A percentile compares a stretch with the other conserved stretches of the same genome.
Evolutionary conservation across 2,329 filamentous ascomycete species (phyloP).

Genomic region (Aspergillus vadensis): DNA sequence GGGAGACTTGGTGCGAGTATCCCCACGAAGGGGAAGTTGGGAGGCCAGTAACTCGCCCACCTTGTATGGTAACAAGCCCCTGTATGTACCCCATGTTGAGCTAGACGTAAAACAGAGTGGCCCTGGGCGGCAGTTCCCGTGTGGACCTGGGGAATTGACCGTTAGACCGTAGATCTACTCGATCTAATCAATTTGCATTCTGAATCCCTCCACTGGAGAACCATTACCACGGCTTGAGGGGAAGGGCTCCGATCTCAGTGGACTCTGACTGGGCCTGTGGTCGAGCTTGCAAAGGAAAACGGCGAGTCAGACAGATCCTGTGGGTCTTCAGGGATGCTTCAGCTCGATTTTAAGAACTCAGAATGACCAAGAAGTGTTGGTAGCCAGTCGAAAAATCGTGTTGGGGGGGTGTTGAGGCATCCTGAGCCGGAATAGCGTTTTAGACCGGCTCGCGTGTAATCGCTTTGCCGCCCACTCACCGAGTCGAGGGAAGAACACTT

Average conservation of each 20-base stretch:
- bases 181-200: neutral
- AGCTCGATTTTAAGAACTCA: neutral
- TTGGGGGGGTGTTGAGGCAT: conserved; percentile 3
- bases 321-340: neutral
- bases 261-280: neutral
- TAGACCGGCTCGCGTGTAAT: neutral
- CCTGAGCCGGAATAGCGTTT: conserved; percentile 8
- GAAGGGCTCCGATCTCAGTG: neutral
- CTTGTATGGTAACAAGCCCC: neutral
- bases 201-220: neutral
- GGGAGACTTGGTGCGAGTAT: neutral
- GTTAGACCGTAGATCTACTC: conserved; percentile 2
- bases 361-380: neutral
- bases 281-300: neutral
- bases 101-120: conserved; percentile 5
- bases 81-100: neutral
- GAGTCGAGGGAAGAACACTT: conserved; percentile 5
- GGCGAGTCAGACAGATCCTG: neutral
- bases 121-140: conserved; percentile 7
- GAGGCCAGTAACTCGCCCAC: neutral
- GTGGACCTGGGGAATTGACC: conserved; percentile 1
- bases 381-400: neutral
- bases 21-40: neutral
- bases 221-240: neutral
- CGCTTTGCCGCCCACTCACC: conserved; percentile 2